Evolutionary conservation across 1,139 yeast species (phyloP), one percentile per base, ranked within the genome.

Genomic region (Nakaseomyces uthaithaninus): DNA sequence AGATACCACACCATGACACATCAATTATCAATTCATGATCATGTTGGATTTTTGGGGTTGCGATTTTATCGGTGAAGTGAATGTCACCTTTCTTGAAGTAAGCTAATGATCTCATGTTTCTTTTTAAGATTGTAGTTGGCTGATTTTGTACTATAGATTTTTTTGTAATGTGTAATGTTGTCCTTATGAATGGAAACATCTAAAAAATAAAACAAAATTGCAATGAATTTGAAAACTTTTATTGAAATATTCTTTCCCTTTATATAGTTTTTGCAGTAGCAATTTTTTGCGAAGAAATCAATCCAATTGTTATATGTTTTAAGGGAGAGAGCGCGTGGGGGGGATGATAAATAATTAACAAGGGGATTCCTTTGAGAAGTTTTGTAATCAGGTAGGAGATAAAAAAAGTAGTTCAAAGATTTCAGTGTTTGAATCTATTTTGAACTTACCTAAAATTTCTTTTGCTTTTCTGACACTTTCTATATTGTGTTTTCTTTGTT

Each of bases 1-100:
- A 73, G 30, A 73, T 70, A 2, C 77, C 77, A 50, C 75, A 70
- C 53, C 62, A 70, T 4, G 64, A 59, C 9, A 72, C 66, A 28
- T 67, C 71, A 33, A 73, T 54, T 22, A 71, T 58, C 7, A 72
- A 65, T 40, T 72, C 75, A 24, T 63, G 57, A 8, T 60, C 63
- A 30, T 59, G 53, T 1, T 45, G 41, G 19, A 70, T 53, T 18
- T 50, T 42, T 4, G 75, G 75, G 36, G 59, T 66, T 4, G 64
- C 59, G 27, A 63, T 54, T 26, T 60, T 57, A 1, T 52, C 45
- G 1, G 64, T 53, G 46, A 54, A 71, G 35, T 65, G 63, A 28
- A 71, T 54, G 42, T 69, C 69, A 18, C 61, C 57, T 27, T 62
- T 65, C 8, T 70, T 72, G 49, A 64, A 62, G 48, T 66, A 70